Base-by-base conservation (phyloP, 495 filamentous ascomycete species). In the Daldinia loculata region DNA sequence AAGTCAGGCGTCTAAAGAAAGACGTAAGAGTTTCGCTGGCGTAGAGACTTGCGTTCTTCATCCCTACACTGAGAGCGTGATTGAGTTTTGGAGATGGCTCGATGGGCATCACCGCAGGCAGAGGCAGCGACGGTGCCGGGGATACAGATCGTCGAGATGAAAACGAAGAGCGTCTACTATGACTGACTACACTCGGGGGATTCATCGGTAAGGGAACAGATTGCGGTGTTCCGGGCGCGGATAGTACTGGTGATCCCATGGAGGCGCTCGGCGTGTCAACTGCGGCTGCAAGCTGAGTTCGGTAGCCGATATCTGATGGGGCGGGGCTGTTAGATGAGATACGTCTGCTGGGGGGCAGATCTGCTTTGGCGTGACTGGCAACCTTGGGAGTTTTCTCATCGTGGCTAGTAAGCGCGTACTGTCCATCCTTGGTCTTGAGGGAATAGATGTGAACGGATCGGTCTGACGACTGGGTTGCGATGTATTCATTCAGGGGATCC, bases 401-500 rank as follows among this genome's bases (percentile, higher is more conserved):
- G 43, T 83, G 75, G 62, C 76, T 80, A 43, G 82, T 80, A 55
- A 99, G 84, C 0, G 93, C 92, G 77, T 97, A 97, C 68, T 95
- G 93, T 24, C 96, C 95, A 77, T 99, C 95, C 72, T 98, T 98
- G 5, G 93, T 97, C 81, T 92, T 97, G 68, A 99, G 81, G 14
- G 89, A 94, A 80, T 98, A 98, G 70, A 99, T 95, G 80, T 99
- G 95, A 19, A 98, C 95, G 1, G 95, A 97, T 74, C 95, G 90
- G 80, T 99, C 95, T 0, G 95, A 99, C 2, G 95, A 98, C 77
- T 99, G 95, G 22, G 95, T 99, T 22, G 96, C 95, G 51, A 99
- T 92, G 78, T 92, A 99, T 83, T 99, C 95, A 79, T 99, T 99
- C 30, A 97, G 81, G 36, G 95, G 95, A 80, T 99, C 95, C 95